Evolutionary conservation across 352 stramenopile species (phyloP), one percentile per base, ranked within the genome.

Genomic region (Aphanomyces cochlioides): DNA sequence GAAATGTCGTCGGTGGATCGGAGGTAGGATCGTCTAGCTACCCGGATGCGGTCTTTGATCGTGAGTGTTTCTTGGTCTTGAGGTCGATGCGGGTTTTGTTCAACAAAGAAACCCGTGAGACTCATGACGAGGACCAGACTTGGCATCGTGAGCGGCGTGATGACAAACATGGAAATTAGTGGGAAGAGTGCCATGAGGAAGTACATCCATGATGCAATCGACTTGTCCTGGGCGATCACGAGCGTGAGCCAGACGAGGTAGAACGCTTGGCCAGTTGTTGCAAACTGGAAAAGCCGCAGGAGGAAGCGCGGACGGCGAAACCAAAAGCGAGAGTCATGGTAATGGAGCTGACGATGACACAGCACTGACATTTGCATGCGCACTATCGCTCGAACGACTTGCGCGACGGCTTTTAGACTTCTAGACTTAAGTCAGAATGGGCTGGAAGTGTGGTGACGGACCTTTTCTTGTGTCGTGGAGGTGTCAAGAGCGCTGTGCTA

Each of bases 311-410:
- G 87, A 56, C 81, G 90, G 57, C 85, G 73, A 63, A 95, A 93
- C 87, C 87, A 95, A 67, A 93, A 95, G 8, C 80, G 84, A 38
- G 91, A 67, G 66, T 95, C 81, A 64, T 95, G 87, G 59, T 87
- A 78, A 54, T 95, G 87, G 15, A 95, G 80, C 67, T 93, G 85
- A 21, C 78, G 79, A 41, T 95, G 87, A 56, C 85, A 95, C 43
- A 95, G 72, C 17, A 85, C 85, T n/a, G 85, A 92, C 87, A 95
- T 95, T 56, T 95, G 87, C 85, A 95, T 92, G 4, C 87, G 84
- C 50, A 95, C 84, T 7, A 91, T 61, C 0, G 85, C 83, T 0
- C 87, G 85, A 4, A 95, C 81, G 28, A 79, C 71, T 12, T 90
- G 71, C 2, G 85, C 85, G 15, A 82, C 80, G 0, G 77, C 75